Evolutionary conservation across 108 stramenopile genomes (phyloP).

Genomic region (Skeletonema potamos): DNA sequence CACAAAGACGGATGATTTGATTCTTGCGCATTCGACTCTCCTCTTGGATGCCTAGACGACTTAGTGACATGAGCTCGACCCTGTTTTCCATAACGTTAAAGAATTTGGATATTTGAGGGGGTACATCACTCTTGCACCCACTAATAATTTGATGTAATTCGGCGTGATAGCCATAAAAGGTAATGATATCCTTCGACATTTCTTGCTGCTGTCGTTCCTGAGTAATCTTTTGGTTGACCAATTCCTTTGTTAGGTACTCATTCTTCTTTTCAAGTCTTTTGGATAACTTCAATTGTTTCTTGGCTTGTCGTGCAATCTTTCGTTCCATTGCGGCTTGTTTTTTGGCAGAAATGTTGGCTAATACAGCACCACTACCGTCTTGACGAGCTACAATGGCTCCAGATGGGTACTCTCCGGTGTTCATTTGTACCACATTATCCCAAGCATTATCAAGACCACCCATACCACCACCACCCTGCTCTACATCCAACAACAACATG

Average conservation of each 20-base stretch:
- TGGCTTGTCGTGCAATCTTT: constrained; percentile 4
- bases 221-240: constrained; percentile 28
- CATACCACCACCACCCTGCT: not conserved
- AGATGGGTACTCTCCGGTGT: not conserved
- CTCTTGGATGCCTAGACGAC: constrained; percentile 18
- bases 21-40: constrained; percentile 37
- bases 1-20: constrained; percentile 35
- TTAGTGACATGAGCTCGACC: constrained; percentile 37
- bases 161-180: constrained; percentile 33
- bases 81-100: constrained; percentile 38
- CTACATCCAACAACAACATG: not conserved
- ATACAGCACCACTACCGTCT: not conserved
- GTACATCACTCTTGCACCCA: constrained; percentile 36
- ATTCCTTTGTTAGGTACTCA: constrained; percentile 10
- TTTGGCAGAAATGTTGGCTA: not conserved
- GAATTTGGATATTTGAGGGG: constrained; percentile 32
- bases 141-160: constrained; percentile 28
- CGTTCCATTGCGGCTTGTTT: not conserved
- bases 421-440: not conserved
- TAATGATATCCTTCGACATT: constrained; percentile 21
- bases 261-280: constrained; percentile 14
- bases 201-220: constrained; percentile 24
- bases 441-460: not conserved
- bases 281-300: constrained; percentile 7
- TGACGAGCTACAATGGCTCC: not conserved